Percentiles rank a stretch among this genome's conserved stretches.
These are phyloP conservation scores for Saccharomyces jurei DNA, from an alignment of 805 yeast genomes.

Conservation along the genomic window DNA sequence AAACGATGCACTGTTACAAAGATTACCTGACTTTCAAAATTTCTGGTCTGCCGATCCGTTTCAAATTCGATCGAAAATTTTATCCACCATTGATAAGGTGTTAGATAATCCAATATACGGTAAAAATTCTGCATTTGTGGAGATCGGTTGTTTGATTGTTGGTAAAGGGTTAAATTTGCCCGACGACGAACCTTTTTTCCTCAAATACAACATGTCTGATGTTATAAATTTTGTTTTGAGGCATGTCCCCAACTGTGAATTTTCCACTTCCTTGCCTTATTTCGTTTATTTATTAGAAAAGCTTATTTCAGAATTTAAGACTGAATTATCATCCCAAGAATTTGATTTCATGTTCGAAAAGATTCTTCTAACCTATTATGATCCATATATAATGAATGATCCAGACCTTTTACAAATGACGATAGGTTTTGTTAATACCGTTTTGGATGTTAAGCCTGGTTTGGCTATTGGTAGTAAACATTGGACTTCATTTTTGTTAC, in stretches of 20 bases:
- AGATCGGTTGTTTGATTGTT: constrained; percentile 54
- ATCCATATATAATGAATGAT: constrained; percentile 38
- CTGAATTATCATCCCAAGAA: constrained; percentile 25
- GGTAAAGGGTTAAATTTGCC: constrained; percentile 25
- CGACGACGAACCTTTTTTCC: constrained; percentile 27
- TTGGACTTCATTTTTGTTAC: constrained; percentile 23
- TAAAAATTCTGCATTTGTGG: constrained; percentile 45
- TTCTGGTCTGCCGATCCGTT: constrained; percentile 47
- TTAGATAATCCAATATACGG: constrained; percentile 29
- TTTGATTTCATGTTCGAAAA: constrained; percentile 33
- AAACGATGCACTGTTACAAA: constrained; percentile 17
- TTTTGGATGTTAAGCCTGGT: constrained; percentile 43
- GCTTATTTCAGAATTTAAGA: constrained; percentile 34
- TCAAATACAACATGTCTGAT: constrained; percentile 23
- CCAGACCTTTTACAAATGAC: constrained; percentile 52
- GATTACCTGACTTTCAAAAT: constrained; percentile 22
- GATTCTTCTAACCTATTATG: constrained; percentile 32
- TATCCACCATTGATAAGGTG: constrained; percentile 38
- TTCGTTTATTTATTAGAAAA: constrained; percentile 41
- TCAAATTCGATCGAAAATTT: constrained; percentile 36
- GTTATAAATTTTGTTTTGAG: constrained; percentile 21
- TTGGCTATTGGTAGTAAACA: constrained; percentile 33
- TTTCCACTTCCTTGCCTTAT: constrained; percentile 34
- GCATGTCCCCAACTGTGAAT: constrained; percentile 22
- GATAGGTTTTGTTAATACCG: constrained; percentile 42